A percentile compares a stretch with the other conserved stretches of the same genome.
Conservation (phyloP, 164 flowering plant species). For the Sextonia rubra region DNA sequence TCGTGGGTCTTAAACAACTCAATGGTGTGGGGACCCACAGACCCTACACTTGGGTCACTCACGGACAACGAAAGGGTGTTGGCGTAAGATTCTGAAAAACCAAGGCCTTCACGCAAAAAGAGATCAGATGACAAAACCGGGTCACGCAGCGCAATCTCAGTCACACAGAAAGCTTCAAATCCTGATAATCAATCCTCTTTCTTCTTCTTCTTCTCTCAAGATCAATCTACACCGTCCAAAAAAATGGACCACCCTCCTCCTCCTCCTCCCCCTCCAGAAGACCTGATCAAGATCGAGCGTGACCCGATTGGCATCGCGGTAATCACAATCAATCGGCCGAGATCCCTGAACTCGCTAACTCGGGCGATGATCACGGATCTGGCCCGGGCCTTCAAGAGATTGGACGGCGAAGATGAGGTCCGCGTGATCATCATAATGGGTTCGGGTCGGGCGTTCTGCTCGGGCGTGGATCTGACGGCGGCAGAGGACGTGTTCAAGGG, state of each 20-base stretch:
- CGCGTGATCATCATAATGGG: slow-evolving; percentile 68
- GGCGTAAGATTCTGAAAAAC: too few relatives aligned
- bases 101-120: too few relatives aligned
- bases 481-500: slow-evolving; percentile 96
- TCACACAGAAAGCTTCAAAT: too few relatives aligned
- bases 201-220: too few relatives aligned
- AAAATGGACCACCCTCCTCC: slow-evolving; percentile 23
- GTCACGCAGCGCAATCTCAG: too few relatives aligned
- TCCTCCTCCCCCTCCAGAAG: slow-evolving; percentile 26
- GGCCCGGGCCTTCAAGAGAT: slow-evolving; percentile 53
- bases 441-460: slow-evolving; percentile 78
- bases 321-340: slow-evolving; percentile 81
- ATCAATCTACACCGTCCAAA: not conserved
- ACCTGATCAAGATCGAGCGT: slow-evolving; percentile 46
- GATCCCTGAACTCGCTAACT: slow-evolving; percentile 73
- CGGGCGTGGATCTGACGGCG: slow-evolving; percentile 82
- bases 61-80: too few relatives aligned
- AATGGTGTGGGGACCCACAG: too few relatives aligned
- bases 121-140: too few relatives aligned
- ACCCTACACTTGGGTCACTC: too few relatives aligned
- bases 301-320: slow-evolving; percentile 52
- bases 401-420: slow-evolving; percentile 61
- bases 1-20: too few relatives aligned
- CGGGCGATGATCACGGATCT: slow-evolving; percentile 59
- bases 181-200: too few relatives aligned